Percentiles rank a stretch among this genome's conserved stretches.
phyloP scores from a whole-genome alignment of 192 early-diverging fungal species.

The Chytriomyces confervae region DNA sequence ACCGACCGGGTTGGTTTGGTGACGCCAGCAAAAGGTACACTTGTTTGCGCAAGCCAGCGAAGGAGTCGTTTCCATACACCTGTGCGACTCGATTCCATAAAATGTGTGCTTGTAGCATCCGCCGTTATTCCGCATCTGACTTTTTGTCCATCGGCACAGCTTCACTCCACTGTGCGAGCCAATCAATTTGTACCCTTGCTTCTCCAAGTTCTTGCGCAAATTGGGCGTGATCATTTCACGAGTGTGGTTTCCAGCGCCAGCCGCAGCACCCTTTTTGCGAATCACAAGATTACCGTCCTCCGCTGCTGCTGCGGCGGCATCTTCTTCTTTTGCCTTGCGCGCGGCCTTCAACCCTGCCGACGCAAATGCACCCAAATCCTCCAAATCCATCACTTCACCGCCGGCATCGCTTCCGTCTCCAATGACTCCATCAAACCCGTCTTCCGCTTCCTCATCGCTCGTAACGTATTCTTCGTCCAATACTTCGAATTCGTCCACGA shows the following conservation, averaged over 20 bases:
- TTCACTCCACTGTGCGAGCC: conserved; percentile 77
- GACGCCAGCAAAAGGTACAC: conserved; percentile 69
- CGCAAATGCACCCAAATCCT: conserved; percentile 74
- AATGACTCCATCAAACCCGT: conserved; percentile 49
- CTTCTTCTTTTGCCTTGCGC: conserved; percentile 57
- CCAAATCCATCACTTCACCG: conserved; percentile 70
- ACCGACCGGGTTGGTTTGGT: conserved; percentile 77
- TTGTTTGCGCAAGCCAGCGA: conserved; percentile 80
- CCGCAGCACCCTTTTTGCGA: conserved; percentile 38
- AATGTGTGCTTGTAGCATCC: conserved; percentile 81
- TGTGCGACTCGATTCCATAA: conserved; percentile 76
- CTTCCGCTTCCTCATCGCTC: conserved; percentile 49
- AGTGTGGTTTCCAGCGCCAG: conserved; percentile 39
- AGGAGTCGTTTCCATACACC: conserved; percentile 80
- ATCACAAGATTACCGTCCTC: conserved; percentile 52
- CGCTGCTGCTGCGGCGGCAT: conserved; percentile 51
- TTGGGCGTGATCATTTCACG: conserved; percentile 78
- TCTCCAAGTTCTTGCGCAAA: conserved; percentile 68
- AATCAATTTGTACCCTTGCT: conserved; percentile 76
- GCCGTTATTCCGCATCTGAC: conserved; percentile 70
- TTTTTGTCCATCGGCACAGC: conserved; percentile 81
- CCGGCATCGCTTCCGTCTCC: conserved; percentile 52
- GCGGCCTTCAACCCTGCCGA: conserved; percentile 61
- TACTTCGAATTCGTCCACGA: conserved; percentile 31
- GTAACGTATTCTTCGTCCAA: conserved; percentile 37